Conservation (phyloP, 75 land plant species). For the Gnetum montanum region DNA sequence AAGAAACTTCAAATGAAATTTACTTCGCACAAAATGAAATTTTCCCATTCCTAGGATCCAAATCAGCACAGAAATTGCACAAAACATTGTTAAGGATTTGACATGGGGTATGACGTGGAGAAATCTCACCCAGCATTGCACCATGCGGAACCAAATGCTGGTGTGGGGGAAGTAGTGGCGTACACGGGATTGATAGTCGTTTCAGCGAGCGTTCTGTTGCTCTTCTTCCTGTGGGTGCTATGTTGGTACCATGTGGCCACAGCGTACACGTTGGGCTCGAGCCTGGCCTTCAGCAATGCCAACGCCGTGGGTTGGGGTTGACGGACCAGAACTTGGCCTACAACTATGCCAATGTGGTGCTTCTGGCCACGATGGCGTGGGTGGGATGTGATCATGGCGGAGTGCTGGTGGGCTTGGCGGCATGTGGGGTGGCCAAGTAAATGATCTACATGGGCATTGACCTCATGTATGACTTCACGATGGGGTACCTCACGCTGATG, state of each 20-base stretch:
- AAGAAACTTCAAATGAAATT: too few relatives aligned
- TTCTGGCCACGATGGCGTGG: conserved; percentile 65
- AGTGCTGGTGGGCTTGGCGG: conserved; percentile 56
- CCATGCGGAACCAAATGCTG: too few relatives aligned
- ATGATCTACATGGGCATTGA: conserved; percentile 60
- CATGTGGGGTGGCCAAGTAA: conserved; percentile 65
- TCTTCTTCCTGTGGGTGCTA: conserved; percentile 36
- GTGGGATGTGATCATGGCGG: conserved; percentile 51
- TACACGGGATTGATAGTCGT: too few relatives aligned
- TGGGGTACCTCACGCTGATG: conserved; percentile 54
- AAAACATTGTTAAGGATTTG: too few relatives aligned
- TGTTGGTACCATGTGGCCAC: conserved; percentile 67
- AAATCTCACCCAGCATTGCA: too few relatives aligned
- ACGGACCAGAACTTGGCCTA: conserved; percentile 70
- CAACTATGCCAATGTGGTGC: conserved; percentile 56
- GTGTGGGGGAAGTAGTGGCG: too few relatives aligned
- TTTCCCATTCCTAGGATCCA: too few relatives aligned
- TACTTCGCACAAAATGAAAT: too few relatives aligned
- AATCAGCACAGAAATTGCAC: too few relatives aligned
- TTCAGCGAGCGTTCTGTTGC: too few relatives aligned
- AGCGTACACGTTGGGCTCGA: conserved; percentile 45
- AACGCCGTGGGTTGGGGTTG: conserved; percentile 64
- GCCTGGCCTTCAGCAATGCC: conserved; percentile 73
- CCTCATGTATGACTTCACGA: conserved; percentile 70
- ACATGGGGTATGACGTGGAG: too few relatives aligned